These are phyloP conservation scores for Suaeda aralocaspica DNA, from an alignment of 148 eudicot species.

Conservation along the genomic window DNA sequence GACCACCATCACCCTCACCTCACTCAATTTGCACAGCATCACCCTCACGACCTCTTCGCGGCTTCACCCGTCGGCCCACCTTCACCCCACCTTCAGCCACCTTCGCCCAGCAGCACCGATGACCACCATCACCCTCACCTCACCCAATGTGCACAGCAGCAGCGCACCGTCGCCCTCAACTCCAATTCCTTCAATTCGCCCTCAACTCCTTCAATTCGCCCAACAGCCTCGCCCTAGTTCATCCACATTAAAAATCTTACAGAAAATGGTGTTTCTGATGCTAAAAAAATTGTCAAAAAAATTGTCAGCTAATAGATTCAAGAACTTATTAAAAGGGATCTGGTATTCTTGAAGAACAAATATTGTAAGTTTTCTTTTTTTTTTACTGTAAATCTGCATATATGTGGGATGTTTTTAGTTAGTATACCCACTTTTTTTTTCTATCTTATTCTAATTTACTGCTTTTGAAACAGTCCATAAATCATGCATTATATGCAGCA, in stretches of 20 bases:
- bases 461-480: constrained; percentile 10
- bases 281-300: constrained; percentile 69
- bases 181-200: too few species aligned
- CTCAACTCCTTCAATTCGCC: too few species aligned
- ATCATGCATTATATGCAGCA: constrained; percentile 24
- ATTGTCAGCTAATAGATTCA: constrained; percentile 54
- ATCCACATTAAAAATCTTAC: constrained; percentile 73
- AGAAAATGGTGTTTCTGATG: constrained; percentile 67
- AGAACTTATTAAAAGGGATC: constrained; percentile 51
- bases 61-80: too few species aligned
- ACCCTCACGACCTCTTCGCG: too few species aligned
- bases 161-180: too few species aligned
- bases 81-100: too few species aligned
- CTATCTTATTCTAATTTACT: constrained; percentile 7
- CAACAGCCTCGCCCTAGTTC: too few species aligned
- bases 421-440: constrained; percentile 13
- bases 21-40: too few species aligned
- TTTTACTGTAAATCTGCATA: constrained; percentile 32
- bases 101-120: too few species aligned
- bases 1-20: too few species aligned
- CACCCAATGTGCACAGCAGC: too few species aligned
- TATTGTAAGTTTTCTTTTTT: constrained; percentile 16
- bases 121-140: too few species aligned
- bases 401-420: constrained; percentile 33
- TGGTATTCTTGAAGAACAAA: constrained; percentile 46